Percentiles rank a stretch among this genome's conserved stretches.
Evolutionary conservation across 129 eudicot genomes (phyloP).

Genomic region (Daucus carota): DNA sequence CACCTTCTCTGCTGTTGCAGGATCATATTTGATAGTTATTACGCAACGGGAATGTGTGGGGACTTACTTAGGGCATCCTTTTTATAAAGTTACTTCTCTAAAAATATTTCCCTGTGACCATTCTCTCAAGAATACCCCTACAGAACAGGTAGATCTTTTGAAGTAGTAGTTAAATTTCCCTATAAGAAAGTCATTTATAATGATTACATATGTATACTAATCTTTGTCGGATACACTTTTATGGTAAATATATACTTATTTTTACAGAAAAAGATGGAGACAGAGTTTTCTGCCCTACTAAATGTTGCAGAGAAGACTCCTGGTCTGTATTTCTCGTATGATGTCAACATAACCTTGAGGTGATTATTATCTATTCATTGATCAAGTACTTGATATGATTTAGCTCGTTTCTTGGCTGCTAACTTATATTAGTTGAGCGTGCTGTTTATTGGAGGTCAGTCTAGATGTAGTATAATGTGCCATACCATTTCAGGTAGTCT

Average conservation of each 20-base stretch:
- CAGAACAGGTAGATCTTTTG: constrained; percentile 51
- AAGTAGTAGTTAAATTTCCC: not conserved
- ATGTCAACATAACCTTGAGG: constrained; percentile 93
- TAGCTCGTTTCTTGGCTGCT: not conserved
- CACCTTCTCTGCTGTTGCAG: constrained; percentile 28
- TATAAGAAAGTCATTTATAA: not conserved
- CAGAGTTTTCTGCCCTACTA: constrained; percentile 63
- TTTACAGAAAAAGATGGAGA: constrained; percentile 82
- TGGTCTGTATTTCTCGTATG: constrained; percentile 87
- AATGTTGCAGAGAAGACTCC: constrained; percentile 70
- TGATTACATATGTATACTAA: not conserved
- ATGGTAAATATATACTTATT: not conserved
- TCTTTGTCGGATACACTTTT: not conserved
- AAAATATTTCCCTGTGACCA: constrained; percentile 78
- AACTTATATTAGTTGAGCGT: not conserved
- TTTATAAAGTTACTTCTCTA: constrained; percentile 71
- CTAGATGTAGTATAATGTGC: not conserved
- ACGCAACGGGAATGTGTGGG: constrained; percentile 80
- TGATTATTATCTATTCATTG: constrained; percentile 21
- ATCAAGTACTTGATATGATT: not conserved
- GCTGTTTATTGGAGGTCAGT: not conserved
- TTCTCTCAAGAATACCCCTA: constrained; percentile 64
- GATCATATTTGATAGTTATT: constrained; percentile 71
- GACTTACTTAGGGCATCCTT: constrained; percentile 82
- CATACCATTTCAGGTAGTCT: not conserved